These are phyloP conservation scores for Xylaria sp. DNA, from an alignment of 2,329 filamentous ascomycete species.

Conservation along the genomic window DNA sequence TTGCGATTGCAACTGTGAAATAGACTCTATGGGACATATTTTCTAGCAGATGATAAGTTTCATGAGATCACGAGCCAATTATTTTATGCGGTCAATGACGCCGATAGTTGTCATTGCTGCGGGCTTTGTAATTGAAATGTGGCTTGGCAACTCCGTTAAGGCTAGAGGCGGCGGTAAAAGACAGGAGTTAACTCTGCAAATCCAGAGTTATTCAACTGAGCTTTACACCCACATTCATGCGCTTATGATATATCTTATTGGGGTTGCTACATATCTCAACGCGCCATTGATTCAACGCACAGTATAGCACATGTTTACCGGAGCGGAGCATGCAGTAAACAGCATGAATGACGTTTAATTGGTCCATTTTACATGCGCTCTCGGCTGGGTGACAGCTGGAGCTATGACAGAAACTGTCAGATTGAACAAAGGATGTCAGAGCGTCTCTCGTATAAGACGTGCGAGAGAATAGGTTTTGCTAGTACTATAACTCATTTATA, in stretches of 20 bases:
- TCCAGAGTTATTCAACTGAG: background rate
- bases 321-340: background rate
- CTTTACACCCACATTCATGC: background rate
- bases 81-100: background rate
- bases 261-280: no score
- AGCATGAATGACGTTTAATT: background rate
- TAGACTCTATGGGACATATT: background rate
- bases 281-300: background rate
- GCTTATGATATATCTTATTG: background rate
- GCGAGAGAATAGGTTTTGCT: background rate
- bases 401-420: background rate
- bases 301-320: background rate
- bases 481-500: background rate
- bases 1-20: background rate
- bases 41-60: background rate
- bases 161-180: background rate
- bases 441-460: background rate
- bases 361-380: no score
- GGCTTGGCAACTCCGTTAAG: background rate
- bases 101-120: background rate
- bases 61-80: no score
- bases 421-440: background rate
- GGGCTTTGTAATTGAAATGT: background rate
- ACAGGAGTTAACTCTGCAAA: background rate
- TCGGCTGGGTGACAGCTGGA: background rate